Evolutionary conservation across 352 stramenopile species (phyloP).

Genomic region (Pythium plurisporium): DNA sequence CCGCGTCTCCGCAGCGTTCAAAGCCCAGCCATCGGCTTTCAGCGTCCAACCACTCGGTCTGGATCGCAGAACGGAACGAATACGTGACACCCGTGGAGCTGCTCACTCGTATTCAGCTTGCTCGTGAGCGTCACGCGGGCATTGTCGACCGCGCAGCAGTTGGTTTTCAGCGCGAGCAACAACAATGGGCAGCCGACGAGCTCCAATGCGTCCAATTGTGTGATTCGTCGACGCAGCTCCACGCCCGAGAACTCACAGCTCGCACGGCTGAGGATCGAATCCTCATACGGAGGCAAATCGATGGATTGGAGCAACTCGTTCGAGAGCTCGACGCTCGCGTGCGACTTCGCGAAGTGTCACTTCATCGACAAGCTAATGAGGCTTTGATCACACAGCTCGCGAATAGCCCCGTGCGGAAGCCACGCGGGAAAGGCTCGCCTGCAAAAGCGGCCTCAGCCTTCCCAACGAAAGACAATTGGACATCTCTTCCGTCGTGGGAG

Average conservation of each 20-base stretch:
- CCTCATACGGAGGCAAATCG: not conserved
- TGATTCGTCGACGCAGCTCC: constrained; percentile 18
- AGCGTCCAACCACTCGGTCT: constrained; percentile 17
- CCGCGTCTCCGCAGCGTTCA: not conserved
- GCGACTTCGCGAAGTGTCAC: not conserved
- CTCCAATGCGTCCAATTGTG: constrained; percentile 9
- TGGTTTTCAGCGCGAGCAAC: constrained; percentile 1
- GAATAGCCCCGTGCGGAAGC: constrained; percentile 10
- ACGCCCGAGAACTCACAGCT: not conserved
- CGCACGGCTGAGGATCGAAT: constrained; percentile 1
- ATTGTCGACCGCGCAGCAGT: not conserved
- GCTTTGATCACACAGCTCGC: constrained; percentile 5
- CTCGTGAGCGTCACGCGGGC: constrained; percentile 11
- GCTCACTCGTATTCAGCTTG: constrained; percentile 26
- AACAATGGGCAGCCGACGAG: constrained; percentile 7
- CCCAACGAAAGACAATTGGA: constrained; percentile 3
- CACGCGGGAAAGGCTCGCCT: not conserved
- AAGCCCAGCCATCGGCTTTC: not conserved
- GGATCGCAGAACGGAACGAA: constrained; percentile 21
- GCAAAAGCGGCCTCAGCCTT: not conserved
- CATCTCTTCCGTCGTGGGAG: constrained; percentile 14
- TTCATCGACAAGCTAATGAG: not conserved
- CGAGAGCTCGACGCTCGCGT: constrained; percentile 7
- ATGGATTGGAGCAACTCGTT: not conserved
- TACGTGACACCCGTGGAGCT: constrained; percentile 37